Evolutionary conservation across 257 asterid species (phyloP).

Genomic region (Asclepias syriaca): DNA sequence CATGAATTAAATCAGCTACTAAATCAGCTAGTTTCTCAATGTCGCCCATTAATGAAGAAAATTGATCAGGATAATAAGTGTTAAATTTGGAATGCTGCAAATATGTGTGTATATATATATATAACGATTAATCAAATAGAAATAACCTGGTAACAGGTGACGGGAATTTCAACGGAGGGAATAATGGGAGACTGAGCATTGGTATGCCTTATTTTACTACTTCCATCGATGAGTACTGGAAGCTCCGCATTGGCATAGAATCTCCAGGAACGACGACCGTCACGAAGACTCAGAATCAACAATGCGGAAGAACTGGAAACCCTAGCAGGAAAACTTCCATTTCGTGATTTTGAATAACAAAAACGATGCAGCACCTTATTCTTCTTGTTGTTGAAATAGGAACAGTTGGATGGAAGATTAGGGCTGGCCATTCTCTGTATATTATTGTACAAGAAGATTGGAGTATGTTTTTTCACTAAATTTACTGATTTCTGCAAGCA

Average conservation of each 20-base stretch:
- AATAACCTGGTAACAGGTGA: slow-evolving; percentile 84
- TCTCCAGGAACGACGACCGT: slow-evolving; percentile 19
- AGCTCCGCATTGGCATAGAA: slow-evolving; percentile 24
- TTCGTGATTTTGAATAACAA: background rate
- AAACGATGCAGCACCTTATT: slow-evolving; percentile 1
- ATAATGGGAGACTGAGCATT: slow-evolving; percentile 13
- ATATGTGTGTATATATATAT: background rate
- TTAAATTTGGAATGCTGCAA: background rate
- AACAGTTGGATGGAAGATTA: slow-evolving; percentile 14
- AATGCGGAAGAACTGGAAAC: slow-evolving; percentile 13
- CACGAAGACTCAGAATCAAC: background rate
- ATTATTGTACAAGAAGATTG: background rate
- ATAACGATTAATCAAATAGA: background rate
- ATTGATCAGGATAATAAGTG: background rate
- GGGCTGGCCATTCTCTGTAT: slow-evolving; percentile 18
- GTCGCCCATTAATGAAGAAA: background rate
- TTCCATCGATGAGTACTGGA: slow-evolving; percentile 17
- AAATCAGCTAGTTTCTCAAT: background rate
- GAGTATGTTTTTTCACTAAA: background rate
- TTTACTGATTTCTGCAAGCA: background rate
- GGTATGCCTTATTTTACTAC: slow-evolving; percentile 10
- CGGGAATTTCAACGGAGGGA: slow-evolving; percentile 65
- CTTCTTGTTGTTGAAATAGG: slow-evolving; percentile 1
- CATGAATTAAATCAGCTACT: background rate
- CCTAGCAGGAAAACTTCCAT: slow-evolving; percentile 14